These are phyloP conservation scores for Volvox reticuliferus DNA, from an alignment of 139 green algal species.

Conservation along the genomic window DNA sequence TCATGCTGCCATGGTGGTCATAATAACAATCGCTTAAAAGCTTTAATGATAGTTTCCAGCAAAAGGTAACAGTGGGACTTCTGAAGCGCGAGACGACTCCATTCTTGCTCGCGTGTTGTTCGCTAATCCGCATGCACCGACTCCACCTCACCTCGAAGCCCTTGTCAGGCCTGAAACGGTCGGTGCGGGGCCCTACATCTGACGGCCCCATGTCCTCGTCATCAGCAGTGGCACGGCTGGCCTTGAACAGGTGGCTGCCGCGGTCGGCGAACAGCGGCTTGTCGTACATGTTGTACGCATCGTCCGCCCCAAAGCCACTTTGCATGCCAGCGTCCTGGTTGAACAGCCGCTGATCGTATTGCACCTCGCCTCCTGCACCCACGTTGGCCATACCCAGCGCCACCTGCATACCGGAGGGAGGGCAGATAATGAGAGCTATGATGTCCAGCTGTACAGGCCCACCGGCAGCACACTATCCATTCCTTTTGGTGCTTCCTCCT, in stretches of 20 bases:
- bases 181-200: constrained; percentile 56
- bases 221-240: constrained; percentile 53
- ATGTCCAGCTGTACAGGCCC: background rate
- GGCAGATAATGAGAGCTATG: background rate
- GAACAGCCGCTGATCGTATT: constrained; percentile 98
- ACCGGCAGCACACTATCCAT: background rate
- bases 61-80: too few species aligned
- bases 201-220: constrained; percentile 66
- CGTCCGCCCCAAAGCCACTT: constrained; percentile 87
- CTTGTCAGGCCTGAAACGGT: constrained; percentile 92
- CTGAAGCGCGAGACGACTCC: too few species aligned
- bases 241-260: constrained; percentile 75
- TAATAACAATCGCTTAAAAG: too few species aligned
- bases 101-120: too few species aligned
- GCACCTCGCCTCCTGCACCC: constrained; percentile 81
- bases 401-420: constrained; percentile 52
- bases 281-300: constrained; percentile 97
- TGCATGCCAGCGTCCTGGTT: constrained; percentile 95
- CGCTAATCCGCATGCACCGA: too few species aligned
- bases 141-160: constrained; percentile 79
- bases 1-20: too few species aligned
- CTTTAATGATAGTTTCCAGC: too few species aligned
- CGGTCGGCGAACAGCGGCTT: constrained; percentile 94
- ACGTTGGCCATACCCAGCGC: constrained; percentile 61
- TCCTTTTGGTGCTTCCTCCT: background rate